These are phyloP conservation scores for Cytospora chrysosperma DNA, from an alignment of 2,329 filamentous ascomycete genomes.

Conservation along the genomic window DNA sequence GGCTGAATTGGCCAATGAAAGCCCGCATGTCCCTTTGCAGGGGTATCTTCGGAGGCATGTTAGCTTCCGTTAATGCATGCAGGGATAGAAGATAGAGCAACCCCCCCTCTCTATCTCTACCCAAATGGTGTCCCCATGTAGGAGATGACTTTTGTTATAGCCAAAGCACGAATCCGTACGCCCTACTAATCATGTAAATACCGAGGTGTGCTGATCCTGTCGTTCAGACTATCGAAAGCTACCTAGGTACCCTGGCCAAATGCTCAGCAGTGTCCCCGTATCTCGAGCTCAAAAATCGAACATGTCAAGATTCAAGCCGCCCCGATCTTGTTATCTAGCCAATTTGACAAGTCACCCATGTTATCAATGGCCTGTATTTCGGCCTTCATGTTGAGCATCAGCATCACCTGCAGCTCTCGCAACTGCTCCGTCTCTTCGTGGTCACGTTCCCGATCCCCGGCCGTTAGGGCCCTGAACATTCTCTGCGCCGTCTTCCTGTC, in stretches of 20 bases:
- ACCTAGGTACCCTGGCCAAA: background rate
- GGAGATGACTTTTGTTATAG: too few species aligned
- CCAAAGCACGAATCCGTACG: too few species aligned
- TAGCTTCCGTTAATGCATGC: too few species aligned
- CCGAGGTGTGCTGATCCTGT: too few species aligned
- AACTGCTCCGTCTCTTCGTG: constrained; percentile 41
- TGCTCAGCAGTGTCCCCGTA: background rate
- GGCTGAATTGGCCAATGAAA: background rate
- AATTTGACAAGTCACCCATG: constrained; percentile 47
- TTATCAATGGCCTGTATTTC: constrained; percentile 73
- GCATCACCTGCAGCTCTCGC: constrained; percentile 67
- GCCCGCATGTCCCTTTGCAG: background rate
- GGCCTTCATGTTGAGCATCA: constrained; percentile 71
- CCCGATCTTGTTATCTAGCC: constrained; percentile 48
- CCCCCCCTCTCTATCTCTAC: too few species aligned
- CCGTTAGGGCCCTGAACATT: constrained; percentile 48
- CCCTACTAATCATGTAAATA: too few species aligned
- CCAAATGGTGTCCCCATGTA: too few species aligned
- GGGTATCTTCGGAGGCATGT: background rate
- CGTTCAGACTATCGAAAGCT: background rate
- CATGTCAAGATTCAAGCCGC: background rate
- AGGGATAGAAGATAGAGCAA: too few species aligned
- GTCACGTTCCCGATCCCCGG: constrained; percentile 28
- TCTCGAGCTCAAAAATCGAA: background rate
- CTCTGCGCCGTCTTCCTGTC: constrained; percentile 59